phyloP scores from a whole-genome alignment of 129 eudicot species.

The Centaurea solstitialis region DNA sequence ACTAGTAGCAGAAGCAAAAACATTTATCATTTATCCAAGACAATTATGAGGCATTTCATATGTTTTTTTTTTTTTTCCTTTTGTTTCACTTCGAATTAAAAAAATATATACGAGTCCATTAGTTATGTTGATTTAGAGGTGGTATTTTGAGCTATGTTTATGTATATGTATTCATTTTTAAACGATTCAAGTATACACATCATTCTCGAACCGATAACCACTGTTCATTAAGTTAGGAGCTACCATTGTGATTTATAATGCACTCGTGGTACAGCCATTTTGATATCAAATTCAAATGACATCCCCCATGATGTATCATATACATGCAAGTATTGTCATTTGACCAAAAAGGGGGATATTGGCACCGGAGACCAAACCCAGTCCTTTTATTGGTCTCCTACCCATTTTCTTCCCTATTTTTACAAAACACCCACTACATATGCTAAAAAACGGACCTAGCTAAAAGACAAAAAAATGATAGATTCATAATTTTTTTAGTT shows the following conservation, averaged over 20 bases:
- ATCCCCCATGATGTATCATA: too few relatives aligned
- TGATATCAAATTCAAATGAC: too few relatives aligned
- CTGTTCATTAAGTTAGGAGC: not conserved
- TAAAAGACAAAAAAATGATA: too few relatives aligned
- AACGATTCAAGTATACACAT: not conserved
- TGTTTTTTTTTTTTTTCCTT: not conserved
- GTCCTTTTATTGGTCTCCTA: too few relatives aligned
- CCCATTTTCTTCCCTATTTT: too few relatives aligned
- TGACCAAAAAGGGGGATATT: too few relatives aligned
- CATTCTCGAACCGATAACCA: not conserved
- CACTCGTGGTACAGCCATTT: not conserved
- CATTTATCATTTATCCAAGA: not conserved
- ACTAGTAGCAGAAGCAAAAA: not conserved
- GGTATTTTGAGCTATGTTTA: slow-evolving; percentile 3
- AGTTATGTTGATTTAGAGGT: not conserved
- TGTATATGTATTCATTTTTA: slow-evolving; percentile 13
- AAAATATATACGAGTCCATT: not conserved
- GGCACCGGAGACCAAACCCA: too few relatives aligned
- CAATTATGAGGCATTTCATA: not conserved
- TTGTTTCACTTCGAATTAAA: not conserved
- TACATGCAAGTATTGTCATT: too few relatives aligned
- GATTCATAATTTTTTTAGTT: too few relatives aligned
- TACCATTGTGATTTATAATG: not conserved
- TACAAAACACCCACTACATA: too few relatives aligned
- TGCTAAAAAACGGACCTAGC: too few relatives aligned